Base-by-base conservation (phyloP, 2,329 filamentous ascomycete species). In the Lasiodiplodia theobromae region DNA sequence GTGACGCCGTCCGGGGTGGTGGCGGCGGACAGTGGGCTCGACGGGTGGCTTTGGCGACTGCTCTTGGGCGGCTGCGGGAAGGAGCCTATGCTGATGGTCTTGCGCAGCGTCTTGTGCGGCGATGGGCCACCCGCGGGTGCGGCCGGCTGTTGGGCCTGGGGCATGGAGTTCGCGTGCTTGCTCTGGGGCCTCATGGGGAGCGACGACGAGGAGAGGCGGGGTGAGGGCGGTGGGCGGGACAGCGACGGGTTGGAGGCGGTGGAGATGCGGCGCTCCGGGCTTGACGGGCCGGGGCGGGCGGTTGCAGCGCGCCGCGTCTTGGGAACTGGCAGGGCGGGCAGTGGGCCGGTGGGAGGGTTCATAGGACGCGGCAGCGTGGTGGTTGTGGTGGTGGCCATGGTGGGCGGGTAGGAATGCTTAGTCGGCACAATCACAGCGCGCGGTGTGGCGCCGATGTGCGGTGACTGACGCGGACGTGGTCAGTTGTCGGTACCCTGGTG, bases 31-130 rank as follows among this genome's bases (percentile, higher is more conserved):
- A 82, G 81, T 73, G 75, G 86, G 80, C 77, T 87, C 67, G 85
- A 88, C 64, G 87, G 92, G 68, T 89, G 83, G 82, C 82, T 58
- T 84, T 81, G 72, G 87, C 85, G 66, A 34, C 38, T 56, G 49
- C 18, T 56, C 72, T 90, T 90, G 16, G 95, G 95, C 16, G 95
- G 95, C 72, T 97, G 92, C 37, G 95, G 95, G 76, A 98, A 97
- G 0, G 93, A 91, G 77, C 94, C 95, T 76, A 97, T 97, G 84
- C 94, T 97, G 75, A 97, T 91, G 0, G 92, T 92, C 81, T 96
- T 96, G 71, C 94, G 89, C 67, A 97, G 81, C 1, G 90, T 88
- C 79, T 90, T 94, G 31, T 89, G 88, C 0, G 76, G 71, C 3
- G 78, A 75, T 14, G 76, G 70, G 10, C 73, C 69, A 8, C 51